Conservation (phyloP, 192 early-diverging fungal species). For the Linnemannia schmuckeri region DNA sequence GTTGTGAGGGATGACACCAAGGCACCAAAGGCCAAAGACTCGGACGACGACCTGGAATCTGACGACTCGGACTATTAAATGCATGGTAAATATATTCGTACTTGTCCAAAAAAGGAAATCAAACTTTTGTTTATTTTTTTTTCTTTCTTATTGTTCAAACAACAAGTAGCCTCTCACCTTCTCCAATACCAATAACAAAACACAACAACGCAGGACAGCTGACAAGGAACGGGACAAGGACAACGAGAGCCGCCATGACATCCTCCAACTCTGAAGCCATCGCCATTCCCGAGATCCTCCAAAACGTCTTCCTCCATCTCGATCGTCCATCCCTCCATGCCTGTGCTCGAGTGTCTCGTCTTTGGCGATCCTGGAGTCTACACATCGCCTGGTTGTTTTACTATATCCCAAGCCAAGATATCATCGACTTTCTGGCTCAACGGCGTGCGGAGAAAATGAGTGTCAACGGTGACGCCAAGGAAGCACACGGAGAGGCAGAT, state of each 20-base stretch:
- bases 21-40: background rate
- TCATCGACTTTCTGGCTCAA: background rate
- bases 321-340: conserved; percentile 5
- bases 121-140: background rate
- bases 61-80: too few species aligned
- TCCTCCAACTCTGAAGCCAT: conserved; percentile 9
- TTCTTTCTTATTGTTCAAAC: background rate
- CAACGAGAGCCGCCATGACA: background rate
- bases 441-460: background rate
- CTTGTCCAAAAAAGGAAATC: too few species aligned
- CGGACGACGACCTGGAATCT: background rate
- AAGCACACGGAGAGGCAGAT: background rate
- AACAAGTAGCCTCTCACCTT: background rate
- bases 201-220: background rate
- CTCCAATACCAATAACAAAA: too few species aligned
- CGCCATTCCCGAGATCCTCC: conserved; percentile 6
- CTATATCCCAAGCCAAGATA: background rate
- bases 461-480: background rate
- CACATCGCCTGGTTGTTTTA: background rate
- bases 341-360: conserved; percentile 10
- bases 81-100: too few species aligned
- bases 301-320: conserved; percentile 8
- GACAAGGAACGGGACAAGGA: background rate
- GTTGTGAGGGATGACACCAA: background rate
- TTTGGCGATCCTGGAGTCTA: conserved; percentile 4